phyloP scores from a whole-genome alignment of 345 rosid species.

The Lepidium aucheri region DNA sequence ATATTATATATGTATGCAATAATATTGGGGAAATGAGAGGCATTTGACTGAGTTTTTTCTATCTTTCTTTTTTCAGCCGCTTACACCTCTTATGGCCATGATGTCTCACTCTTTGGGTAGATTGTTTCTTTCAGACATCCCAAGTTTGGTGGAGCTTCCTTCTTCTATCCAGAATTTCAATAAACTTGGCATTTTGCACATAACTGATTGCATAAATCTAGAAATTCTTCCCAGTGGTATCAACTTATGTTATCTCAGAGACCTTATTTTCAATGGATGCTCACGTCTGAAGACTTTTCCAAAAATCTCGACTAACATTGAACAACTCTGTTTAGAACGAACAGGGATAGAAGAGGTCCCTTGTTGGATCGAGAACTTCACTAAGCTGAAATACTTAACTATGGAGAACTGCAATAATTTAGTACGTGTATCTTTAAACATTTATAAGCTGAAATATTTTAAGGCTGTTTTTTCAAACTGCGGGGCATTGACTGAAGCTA shows the following conservation, averaged over 20 bases:
- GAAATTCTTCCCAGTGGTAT: neutral
- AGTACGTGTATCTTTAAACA: neutral
- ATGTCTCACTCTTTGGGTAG: too few species aligned
- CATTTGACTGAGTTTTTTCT: too few species aligned
- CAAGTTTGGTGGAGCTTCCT: neutral
- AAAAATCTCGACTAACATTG: neutral
- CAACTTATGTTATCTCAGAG: neutral
- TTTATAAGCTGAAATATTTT: neutral
- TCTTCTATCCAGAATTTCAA: neutral
- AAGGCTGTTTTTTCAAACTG: neutral
- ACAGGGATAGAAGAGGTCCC: neutral
- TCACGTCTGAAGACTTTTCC: conserved; percentile 1
- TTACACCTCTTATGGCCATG: too few species aligned
- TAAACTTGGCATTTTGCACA: neutral
- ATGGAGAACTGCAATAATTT: neutral
- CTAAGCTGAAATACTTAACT: fast-evolving
- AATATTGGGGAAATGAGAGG: too few species aligned
- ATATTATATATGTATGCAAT: too few species aligned
- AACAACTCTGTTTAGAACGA: neutral
- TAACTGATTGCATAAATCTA: neutral
- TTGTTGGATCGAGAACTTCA: neutral
- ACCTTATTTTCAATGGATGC: neutral
- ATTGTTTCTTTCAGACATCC: conserved; percentile 3
- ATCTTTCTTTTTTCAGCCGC: too few species aligned
- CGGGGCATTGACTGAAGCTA: neutral